Base-by-base conservation (phyloP, 768 basidiomycete genomes). In the Dioszegia crocea region DNA sequence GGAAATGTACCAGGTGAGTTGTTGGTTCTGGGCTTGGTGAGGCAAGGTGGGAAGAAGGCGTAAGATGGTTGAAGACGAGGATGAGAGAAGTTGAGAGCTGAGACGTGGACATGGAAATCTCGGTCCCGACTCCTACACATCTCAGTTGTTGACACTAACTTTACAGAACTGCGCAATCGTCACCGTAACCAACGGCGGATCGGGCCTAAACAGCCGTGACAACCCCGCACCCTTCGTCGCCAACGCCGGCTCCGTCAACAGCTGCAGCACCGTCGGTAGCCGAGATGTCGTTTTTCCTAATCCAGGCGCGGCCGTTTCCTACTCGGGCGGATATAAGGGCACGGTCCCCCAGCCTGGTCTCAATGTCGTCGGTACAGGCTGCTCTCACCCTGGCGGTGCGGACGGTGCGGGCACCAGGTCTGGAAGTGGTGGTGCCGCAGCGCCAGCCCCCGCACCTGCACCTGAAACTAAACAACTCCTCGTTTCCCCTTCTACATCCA, bases 171-270 rank as follows among this genome's bases (percentile, higher is more conserved):
- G 75, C 43, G 75, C 75, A 3, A 57, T 65, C 3, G 70, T 76
- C 23, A 70, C 67, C 12, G 65, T 76, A 44, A 60, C 62, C 6
- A 62, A 66, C 38, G 72, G 73, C 21, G 75, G 74, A 30, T 61
- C 65, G 12, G 74, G 73, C n/a, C 43, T 74, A 17, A 33, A 58
- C 38, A 49, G 48, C 39, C 60, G 53, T 11, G 68, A 68, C 43
- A 62, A 52, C 50, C 75, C 75, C 23, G 52, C 70, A 2, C 75
- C 75, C 17, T 76, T 76, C 56, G 71, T 76, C 31, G 74, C 74
- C 46, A 76, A 76, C 45, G 70, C 65, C 47, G 56, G 61, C 39
- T 64, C 61, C 47, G 56, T 59, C 54, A 67, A 69, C 30, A 61
- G 67, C n/a, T 76, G 75, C 56, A 44, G 38, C 3, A 76, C 75